A percentile compares a stretch with the other conserved stretches of the same genome.
Conservation (phyloP, 257 asterid genomes). For the Gynochthodes officinalis region DNA sequence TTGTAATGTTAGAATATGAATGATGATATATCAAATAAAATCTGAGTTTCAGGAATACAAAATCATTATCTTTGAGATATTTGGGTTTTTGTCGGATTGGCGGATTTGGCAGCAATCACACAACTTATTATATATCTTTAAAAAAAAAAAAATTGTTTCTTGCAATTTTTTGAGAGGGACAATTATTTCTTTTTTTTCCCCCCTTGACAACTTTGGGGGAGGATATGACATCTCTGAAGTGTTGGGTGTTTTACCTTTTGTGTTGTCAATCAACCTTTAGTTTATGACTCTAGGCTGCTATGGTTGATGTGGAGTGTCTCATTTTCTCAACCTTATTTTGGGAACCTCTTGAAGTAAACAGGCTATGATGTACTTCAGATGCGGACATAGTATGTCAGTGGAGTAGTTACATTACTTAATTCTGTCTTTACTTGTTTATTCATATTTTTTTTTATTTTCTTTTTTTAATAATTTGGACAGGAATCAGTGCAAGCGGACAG, state of each 20-base stretch:
- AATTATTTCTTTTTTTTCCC: too few relatives aligned
- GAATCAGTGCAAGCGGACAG: conserved; percentile 73
- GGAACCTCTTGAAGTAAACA: neutral
- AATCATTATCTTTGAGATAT: neutral
- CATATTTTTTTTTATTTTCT: too few relatives aligned
- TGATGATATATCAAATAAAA: neutral
- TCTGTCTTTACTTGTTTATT: neutral
- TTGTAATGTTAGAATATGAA: neutral
- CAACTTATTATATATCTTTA: neutral
- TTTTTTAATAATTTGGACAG: too few relatives aligned
- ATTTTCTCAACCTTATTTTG: neutral
- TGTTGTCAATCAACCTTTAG: neutral
- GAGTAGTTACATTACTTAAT: neutral
- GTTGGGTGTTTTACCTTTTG: neutral
- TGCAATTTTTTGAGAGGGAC: neutral
- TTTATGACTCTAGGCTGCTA: neutral
- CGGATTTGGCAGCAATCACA: neutral
- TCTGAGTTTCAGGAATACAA: neutral
- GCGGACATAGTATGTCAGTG: neutral
- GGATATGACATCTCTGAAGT: neutral
- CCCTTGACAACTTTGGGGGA: too few relatives aligned
- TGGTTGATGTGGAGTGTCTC: neutral
- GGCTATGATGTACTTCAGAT: neutral
- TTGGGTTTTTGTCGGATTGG: neutral
- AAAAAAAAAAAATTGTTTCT: neutral